Percentiles rank a stretch among this genome's conserved stretches.
phyloP scores from a whole-genome alignment of 306 rosid genomes.

The Castanopsis chinensis region DNA sequence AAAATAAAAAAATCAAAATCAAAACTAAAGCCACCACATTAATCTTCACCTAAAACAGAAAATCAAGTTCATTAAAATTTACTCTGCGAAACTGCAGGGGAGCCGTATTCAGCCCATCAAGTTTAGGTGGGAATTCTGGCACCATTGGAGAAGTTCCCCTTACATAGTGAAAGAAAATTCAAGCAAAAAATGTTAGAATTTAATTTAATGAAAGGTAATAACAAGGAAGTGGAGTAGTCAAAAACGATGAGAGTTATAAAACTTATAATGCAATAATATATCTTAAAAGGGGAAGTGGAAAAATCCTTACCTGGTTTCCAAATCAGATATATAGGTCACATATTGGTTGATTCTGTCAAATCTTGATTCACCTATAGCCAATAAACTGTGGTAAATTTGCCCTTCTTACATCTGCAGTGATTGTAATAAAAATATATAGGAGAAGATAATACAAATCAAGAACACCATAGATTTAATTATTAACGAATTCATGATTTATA shows the following conservation, averaged over 20 bases:
- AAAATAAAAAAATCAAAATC: slow-evolving; percentile 26
- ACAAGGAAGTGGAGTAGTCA: neutral
- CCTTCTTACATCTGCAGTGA: slow-evolving; percentile 18
- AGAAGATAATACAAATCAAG: slow-evolving; percentile 21
- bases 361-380: slow-evolving; percentile 52
- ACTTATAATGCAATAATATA: slow-evolving; percentile 1
- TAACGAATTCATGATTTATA: neutral
- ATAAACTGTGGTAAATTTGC: slow-evolving; percentile 14
- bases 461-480: slow-evolving; percentile 2
- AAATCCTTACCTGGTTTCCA: slow-evolving; percentile 68
- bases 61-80: slow-evolving; percentile 27
- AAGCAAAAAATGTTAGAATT: slow-evolving; percentile 13
- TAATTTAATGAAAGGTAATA: neutral
- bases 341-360: slow-evolving; percentile 73
- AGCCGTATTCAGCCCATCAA: slow-evolving; percentile 90
- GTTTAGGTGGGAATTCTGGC: slow-evolving; percentile 91
- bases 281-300: slow-evolving; percentile 9
- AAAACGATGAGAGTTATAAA: neutral
- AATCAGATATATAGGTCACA: slow-evolving; percentile 77
- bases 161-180: slow-evolving; percentile 33
- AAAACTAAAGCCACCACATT: slow-evolving; percentile 12
- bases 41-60: slow-evolving; percentile 12
- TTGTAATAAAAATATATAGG: slow-evolving; percentile 1
- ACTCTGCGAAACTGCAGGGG: slow-evolving; percentile 88
- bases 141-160: slow-evolving; percentile 70